These are phyloP conservation scores for Pseudogymnoascus sp. DNA, from an alignment of 2,329 filamentous ascomycete genomes.

Conservation along the genomic window DNA sequence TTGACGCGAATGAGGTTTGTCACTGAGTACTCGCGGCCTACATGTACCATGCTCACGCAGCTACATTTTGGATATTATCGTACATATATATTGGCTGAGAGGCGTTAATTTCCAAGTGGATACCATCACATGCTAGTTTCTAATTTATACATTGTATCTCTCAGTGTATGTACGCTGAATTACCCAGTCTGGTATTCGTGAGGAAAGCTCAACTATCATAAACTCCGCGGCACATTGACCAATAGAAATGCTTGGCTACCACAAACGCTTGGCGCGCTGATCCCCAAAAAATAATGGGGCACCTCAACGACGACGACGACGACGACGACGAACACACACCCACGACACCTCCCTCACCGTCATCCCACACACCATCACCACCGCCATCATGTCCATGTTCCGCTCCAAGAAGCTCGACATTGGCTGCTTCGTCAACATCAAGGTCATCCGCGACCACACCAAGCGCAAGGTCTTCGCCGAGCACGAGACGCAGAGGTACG, in stretches of 20 bases:
- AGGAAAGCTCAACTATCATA: neutral
- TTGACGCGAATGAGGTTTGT: neutral
- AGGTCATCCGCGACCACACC: slow-evolving; percentile 85
- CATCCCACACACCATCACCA: neutral
- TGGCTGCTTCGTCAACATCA: slow-evolving; percentile 77
- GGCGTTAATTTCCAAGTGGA: too few species aligned
- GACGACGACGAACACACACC: neutral
- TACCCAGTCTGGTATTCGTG: neutral
- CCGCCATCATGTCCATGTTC: slow-evolving; percentile 68
- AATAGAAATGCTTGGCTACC: neutral
- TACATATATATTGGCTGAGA: neutral
- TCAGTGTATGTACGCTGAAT: neutral
- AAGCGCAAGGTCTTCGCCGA: slow-evolving; percentile 90
- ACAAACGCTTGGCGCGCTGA: neutral
- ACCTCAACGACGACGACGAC: neutral
- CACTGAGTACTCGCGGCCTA: neutral
- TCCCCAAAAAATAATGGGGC: slow-evolving; percentile 2
- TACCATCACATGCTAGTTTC: neutral
- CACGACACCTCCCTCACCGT: slow-evolving; percentile 4
- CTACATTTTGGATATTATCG: neutral
- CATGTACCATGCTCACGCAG: neutral
- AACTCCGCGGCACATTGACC: neutral
- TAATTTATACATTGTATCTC: neutral
- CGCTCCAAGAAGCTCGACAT: slow-evolving; percentile 84
- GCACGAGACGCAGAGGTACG: slow-evolving; percentile 72